These are phyloP conservation scores for Hymenoscyphus fructigenus DNA, from an alignment of 2,329 filamentous ascomycete species.

Conservation along the genomic window DNA sequence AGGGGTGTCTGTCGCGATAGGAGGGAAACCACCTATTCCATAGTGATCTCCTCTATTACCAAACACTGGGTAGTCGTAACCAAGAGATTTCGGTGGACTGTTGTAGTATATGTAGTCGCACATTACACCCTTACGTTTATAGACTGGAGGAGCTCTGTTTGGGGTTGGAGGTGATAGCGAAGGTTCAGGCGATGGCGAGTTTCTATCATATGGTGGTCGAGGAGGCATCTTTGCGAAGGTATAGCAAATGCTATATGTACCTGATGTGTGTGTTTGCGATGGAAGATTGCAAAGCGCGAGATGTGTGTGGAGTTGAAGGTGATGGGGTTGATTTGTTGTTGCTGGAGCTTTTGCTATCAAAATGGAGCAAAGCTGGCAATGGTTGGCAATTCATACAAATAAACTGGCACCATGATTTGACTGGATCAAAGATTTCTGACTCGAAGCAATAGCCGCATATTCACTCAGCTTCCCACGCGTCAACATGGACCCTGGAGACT, in stretches of 20 bases:
- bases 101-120: constrained; percentile 6
- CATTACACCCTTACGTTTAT: constrained; percentile 2
- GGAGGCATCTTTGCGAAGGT: background rate
- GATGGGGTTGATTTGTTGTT: background rate
- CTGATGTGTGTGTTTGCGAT: background rate
- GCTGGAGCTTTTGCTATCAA: background rate
- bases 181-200: background rate
- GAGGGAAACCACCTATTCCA: background rate
- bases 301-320: background rate
- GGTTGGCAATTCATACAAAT: background rate
- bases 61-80: background rate
- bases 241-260: background rate
- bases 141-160: background rate
- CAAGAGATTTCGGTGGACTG: background rate
- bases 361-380: background rate
- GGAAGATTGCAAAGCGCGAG: background rate
- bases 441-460: background rate
- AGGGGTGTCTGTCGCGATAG: background rate
- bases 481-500: background rate
- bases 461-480: background rate
- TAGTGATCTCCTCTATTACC: background rate
- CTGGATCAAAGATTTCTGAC: background rate
- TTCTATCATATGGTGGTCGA: background rate
- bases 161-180: background rate
- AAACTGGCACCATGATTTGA: background rate